Evolutionary conservation across 768 basidiomycete species (phyloP), one percentile per base, ranked within the genome.

Genomic region (Tylopilus rubrobrunneus): DNA sequence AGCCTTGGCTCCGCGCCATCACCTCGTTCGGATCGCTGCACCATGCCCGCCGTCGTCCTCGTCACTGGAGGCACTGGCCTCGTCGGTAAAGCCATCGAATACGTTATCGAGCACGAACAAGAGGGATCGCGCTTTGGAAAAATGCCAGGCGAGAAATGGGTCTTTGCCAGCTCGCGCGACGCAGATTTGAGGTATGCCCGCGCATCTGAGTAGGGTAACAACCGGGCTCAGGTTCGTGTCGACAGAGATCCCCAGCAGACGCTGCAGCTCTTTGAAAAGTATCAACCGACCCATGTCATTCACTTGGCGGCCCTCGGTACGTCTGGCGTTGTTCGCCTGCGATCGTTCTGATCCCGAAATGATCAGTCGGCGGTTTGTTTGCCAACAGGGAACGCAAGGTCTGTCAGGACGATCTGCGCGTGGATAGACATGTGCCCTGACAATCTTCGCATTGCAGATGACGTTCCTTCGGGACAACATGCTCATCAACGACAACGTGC

Each of bases 351-450:
- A 52, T 44, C 45, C 27, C 17, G 39, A 39, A 19, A 47, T 43
- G 45, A 55, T 46, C 56, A 92, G 95, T 98, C 49, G 96, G 95
- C 5, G 95, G 95, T 11, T 76, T 98, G 19, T 98, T 96, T 78
- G 88, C 83, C 66, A 98, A 98, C 74, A 95, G 97, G 89, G 87
- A 89, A 66, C 85, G 87, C 76, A 97, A 98, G 73, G 90, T 87
- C 52, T 34, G 74, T 19, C 21, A 6, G 27, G 17, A 33, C 5
- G 6, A 33, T 53, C 25, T 21, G 3, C 34, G 14, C 27, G 27
- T 23, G 7, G 25, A 51, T 45, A 11, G 4, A 34, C 34, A 49
- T 21, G 48, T 41, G 7, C 41, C 39, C 47, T 49, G 52, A 57
- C n/a, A 29, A 28, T 41, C 8, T 37, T 40, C 39, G 11, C 21